A percentile compares a stretch with the other conserved stretches of the same genome.
These are phyloP conservation scores for Yamadazyma laniorum DNA, from an alignment of 805 yeast genomes.

Conservation along the genomic window DNA sequence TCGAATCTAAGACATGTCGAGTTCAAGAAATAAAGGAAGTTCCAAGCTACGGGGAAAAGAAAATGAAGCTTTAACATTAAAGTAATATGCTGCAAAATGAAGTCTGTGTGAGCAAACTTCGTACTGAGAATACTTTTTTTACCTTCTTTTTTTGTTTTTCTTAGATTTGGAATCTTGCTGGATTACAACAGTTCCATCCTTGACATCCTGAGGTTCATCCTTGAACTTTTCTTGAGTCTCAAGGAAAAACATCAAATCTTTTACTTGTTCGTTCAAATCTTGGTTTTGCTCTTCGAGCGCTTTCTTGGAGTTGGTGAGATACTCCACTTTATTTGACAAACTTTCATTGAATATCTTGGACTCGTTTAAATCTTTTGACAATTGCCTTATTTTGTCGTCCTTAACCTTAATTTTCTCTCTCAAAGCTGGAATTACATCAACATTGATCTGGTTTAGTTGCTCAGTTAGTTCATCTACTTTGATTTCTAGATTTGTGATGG, in stretches of 20 bases:
- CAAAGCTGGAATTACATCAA: slow-evolving; percentile 32
- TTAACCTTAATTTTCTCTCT: slow-evolving; percentile 28
- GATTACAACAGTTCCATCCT: slow-evolving; percentile 64
- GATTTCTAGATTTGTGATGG: slow-evolving; percentile 24
- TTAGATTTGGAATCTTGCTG: slow-evolving; percentile 21
- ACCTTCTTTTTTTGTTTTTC: slow-evolving; percentile 13
- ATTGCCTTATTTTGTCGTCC: slow-evolving; percentile 27
- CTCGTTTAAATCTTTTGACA: slow-evolving; percentile 32
- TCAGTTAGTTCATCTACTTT: slow-evolving; percentile 28
- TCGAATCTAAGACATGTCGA: neutral
- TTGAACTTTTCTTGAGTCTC: slow-evolving; percentile 72
- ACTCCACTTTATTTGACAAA: slow-evolving; percentile 38
- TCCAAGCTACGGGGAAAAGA: neutral
- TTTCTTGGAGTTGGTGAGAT: slow-evolving; percentile 23
- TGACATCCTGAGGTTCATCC: slow-evolving; percentile 68
- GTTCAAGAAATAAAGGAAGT: slow-evolving; percentile 1
- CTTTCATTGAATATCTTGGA: slow-evolving; percentile 37
- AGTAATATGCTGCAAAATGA: slow-evolving; percentile 4
- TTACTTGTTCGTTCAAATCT: slow-evolving; percentile 61
- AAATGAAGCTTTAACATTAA: neutral
- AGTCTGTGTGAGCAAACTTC: slow-evolving; percentile 3
- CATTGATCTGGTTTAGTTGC: slow-evolving; percentile 23
- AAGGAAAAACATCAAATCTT: slow-evolving; percentile 76
- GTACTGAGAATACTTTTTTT: slow-evolving; percentile 4
- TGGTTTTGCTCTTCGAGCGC: slow-evolving; percentile 38